phyloP scores from a whole-genome alignment of 352 stramenopile genomes.

The Globisporangium radiosum region DNA sequence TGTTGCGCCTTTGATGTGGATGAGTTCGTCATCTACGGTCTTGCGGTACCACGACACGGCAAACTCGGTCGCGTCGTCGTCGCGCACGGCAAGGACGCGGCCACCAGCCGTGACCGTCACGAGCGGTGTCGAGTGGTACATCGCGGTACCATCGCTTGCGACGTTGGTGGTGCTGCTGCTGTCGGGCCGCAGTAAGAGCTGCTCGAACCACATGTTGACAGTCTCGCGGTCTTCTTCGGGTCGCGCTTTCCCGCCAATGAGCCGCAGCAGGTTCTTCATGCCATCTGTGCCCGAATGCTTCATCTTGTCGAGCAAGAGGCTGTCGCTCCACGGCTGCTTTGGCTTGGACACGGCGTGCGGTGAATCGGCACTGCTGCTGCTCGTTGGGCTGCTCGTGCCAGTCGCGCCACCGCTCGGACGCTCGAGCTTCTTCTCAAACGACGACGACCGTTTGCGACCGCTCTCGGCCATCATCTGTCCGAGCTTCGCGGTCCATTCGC shows the following conservation, averaged over 20 bases:
- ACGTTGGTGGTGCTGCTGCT: conserved; percentile 15
- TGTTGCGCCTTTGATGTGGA: conserved; percentile 54
- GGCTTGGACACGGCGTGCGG: conserved; percentile 27
- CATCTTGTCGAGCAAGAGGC: conserved; percentile 53
- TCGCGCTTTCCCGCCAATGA: conserved; percentile 50
- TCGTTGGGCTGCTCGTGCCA: conserved; percentile 16
- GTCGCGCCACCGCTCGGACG: conserved; percentile 8
- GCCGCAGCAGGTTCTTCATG: conserved; percentile 71
- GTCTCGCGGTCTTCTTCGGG: conserved; percentile 57
- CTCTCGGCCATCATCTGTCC: conserved; percentile 28
- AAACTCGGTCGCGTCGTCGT: conserved; percentile 64
- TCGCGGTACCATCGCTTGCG: neutral
- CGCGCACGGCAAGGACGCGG: conserved; percentile 41
- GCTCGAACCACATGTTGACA: conserved; percentile 52
- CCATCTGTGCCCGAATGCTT: conserved; percentile 50
- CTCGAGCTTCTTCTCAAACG: conserved; percentile 41
- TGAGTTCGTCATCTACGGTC: conserved; percentile 41
- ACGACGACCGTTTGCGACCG: conserved; percentile 37
- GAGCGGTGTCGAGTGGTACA: conserved; percentile 39
- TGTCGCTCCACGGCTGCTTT: conserved; percentile 23
- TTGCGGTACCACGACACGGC: conserved; percentile 65
- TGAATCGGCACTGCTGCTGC: conserved; percentile 11
- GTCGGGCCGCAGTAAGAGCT: conserved; percentile 44
- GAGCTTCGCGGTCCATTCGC: conserved; percentile 40
- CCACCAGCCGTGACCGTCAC: conserved; percentile 42